phyloP scores from a whole-genome alignment of 1,139 yeast genomes.

The Yamadazyma siamensis region DNA sequence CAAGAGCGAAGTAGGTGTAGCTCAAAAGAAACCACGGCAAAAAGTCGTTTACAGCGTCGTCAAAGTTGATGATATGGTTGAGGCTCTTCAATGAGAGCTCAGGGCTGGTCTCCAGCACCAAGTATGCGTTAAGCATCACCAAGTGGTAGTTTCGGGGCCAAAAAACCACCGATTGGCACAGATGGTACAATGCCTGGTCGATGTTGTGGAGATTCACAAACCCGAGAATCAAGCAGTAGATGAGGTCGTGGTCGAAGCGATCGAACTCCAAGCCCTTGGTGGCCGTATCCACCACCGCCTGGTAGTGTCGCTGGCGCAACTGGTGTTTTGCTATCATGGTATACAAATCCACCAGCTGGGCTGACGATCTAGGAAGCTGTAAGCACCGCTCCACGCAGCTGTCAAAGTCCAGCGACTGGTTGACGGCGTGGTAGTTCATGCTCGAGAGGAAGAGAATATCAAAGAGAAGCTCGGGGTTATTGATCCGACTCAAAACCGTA shows the following conservation, averaged over 20 bases:
- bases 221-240: conserved; percentile 5
- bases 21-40: conserved; percentile 60
- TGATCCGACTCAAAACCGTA: background rate
- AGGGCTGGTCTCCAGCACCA: conserved; percentile 1
- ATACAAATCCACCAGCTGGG: conserved; percentile 1
- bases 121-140: conserved; percentile 3
- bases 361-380: background rate
- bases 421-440: background rate
- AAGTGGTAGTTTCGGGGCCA: conserved; percentile 6
- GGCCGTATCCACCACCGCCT: background rate
- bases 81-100: conserved; percentile 4
- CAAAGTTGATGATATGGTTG: conserved; percentile 7
- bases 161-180: conserved; percentile 4
- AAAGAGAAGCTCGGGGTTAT: conserved; percentile 1
- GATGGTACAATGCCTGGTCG: conserved; percentile 3
- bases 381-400: conserved; percentile 1
- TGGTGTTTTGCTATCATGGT: background rate
- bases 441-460: conserved; percentile 1
- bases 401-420: conserved; percentile 3
- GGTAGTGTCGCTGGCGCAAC: conserved; percentile 1
- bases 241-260: conserved; percentile 3
- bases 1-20: conserved; percentile 45
- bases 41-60: conserved; percentile 32
- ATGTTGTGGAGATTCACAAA: conserved; percentile 3
- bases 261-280: conserved; percentile 3